These are phyloP conservation scores for Olyra latifolia DNA, from an alignment of 176 grass and related monocot genomes.

Conservation along the genomic window DNA sequence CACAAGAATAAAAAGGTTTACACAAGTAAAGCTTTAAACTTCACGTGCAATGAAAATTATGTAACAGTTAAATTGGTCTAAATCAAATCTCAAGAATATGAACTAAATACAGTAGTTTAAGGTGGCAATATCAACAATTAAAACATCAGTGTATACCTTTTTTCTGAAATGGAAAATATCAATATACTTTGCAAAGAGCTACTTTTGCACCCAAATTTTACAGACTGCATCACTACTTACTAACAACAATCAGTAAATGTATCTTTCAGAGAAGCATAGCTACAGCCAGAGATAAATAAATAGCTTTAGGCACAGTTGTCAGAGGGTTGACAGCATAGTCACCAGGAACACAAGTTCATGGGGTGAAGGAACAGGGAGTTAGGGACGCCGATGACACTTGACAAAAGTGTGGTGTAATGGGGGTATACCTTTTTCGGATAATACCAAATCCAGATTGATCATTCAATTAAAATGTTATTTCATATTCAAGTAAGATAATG, in stretches of 20 bases:
- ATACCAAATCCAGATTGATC: too few relatives aligned
- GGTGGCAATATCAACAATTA: background rate
- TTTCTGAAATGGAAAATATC: background rate
- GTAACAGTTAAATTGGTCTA: background rate
- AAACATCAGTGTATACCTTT: background rate
- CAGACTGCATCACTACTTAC: background rate
- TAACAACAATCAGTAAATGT: background rate
- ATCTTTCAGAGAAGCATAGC: background rate
- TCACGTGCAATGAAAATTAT: background rate
- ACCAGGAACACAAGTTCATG: too few relatives aligned
- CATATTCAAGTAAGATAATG: too few relatives aligned
- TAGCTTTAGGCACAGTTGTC: background rate
- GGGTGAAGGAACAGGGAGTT: too few relatives aligned
- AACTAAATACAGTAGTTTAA: background rate
- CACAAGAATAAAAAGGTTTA: constrained; percentile 15
- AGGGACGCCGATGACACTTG: too few relatives aligned
- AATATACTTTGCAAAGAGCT: background rate
- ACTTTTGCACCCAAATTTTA: constrained; percentile 5
- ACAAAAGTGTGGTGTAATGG: too few relatives aligned
- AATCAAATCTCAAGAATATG: background rate
- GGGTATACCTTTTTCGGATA: too few relatives aligned
- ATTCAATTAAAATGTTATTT: too few relatives aligned
- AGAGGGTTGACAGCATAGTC: background rate
- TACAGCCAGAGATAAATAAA: constrained; percentile 1
- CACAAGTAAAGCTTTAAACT: background rate